Evolutionary conservation across 257 asterid genomes (phyloP).

Genomic region (Capsicum chinense): DNA sequence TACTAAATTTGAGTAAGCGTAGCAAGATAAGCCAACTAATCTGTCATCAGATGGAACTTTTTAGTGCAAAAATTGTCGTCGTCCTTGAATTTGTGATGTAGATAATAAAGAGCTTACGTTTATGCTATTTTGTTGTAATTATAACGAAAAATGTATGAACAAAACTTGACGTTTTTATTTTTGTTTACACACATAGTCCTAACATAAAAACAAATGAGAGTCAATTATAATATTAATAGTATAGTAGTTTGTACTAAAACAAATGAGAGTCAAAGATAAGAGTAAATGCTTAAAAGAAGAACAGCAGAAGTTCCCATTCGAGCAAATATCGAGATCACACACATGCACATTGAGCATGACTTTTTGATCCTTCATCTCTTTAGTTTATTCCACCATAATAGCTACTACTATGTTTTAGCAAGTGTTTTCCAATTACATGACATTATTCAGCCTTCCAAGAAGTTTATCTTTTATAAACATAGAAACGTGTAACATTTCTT

Average conservation of each 20-base stretch:
- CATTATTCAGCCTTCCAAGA: conserved; percentile 42
- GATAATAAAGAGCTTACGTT: background rate
- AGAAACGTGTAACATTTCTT: conserved; percentile 17
- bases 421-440: conserved; percentile 40
- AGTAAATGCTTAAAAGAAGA: background rate
- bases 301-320: background rate
- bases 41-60: background rate
- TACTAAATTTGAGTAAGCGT: no score
- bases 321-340: conserved; percentile 34
- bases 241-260: background rate
- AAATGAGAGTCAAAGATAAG: background rate
- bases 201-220: background rate
- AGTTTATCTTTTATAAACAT: background rate
- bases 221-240: no score
- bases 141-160: background rate
- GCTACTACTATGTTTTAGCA: conserved; percentile 30
- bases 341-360: conserved; percentile 36
- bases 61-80: background rate
- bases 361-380: conserved; percentile 10
- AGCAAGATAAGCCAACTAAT: background rate
- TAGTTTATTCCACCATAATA: conserved; percentile 30
- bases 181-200: background rate
- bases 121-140: background rate
- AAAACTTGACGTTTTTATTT: background rate
- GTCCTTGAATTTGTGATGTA: background rate